Evolutionary conservation across 495 filamentous ascomycete species (phyloP).

Genomic region (Tuber magnatum): DNA sequence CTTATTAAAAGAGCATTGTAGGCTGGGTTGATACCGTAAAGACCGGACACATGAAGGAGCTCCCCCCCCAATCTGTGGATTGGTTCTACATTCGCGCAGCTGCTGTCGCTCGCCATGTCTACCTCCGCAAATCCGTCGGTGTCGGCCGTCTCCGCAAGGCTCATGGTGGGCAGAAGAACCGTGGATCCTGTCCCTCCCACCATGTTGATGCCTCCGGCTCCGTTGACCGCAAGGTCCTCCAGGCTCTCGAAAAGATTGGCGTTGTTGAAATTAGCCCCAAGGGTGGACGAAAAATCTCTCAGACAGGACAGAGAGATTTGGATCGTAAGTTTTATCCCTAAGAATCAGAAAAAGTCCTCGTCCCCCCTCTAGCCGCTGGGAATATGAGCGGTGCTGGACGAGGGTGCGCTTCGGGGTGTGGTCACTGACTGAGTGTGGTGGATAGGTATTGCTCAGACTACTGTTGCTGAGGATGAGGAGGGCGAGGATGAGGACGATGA

Average conservation of each 20-base stretch:
- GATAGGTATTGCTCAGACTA: slow-evolving; percentile 35
- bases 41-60: slow-evolving; percentile 89
- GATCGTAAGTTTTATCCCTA: slow-evolving; percentile 55
- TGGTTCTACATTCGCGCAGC: slow-evolving; percentile 99
- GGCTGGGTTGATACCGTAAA: slow-evolving; percentile 99
- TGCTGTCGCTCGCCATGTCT: slow-evolving; percentile 92
- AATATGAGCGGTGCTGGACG: slow-evolving; percentile 42
- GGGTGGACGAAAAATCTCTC: slow-evolving; percentile 93
- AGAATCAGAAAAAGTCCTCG: slow-evolving; percentile 12
- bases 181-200: slow-evolving; percentile 79
- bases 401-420: slow-evolving; percentile 40
- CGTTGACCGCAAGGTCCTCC: slow-evolving; percentile 92
- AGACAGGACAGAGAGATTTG: slow-evolving; percentile 95
- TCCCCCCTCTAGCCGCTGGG: slow-evolving; percentile 42
- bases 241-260: slow-evolving; percentile 97
- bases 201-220: slow-evolving; percentile 91
- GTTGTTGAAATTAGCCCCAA: slow-evolving; percentile 97
- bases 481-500: slow-evolving; percentile 25
- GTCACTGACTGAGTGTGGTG: slow-evolving; percentile 26
- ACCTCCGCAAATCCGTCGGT: slow-evolving; percentile 97
- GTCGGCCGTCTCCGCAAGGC: slow-evolving; percentile 83
- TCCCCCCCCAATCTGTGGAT: slow-evolving; percentile 92
- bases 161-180: slow-evolving; percentile 95
- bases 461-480: slow-evolving; percentile 28
- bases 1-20: slow-evolving; percentile 40